These are phyloP conservation scores for Cercospora brassicicola DNA, from an alignment of 2,329 filamentous ascomycete genomes.

Conservation along the genomic window DNA sequence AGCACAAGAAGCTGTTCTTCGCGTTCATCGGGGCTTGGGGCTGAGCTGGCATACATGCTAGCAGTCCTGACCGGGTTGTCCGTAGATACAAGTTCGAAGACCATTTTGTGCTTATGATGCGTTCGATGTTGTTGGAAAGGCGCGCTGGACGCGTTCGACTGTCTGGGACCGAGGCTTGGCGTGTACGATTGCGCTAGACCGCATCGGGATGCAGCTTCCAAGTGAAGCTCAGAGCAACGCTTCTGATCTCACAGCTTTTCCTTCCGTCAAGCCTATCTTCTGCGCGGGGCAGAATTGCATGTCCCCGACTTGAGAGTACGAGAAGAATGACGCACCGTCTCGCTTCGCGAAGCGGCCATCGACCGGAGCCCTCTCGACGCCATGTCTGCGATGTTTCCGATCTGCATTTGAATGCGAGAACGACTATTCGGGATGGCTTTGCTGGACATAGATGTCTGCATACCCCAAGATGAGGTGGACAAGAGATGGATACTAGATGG, in stretches of 20 bases:
- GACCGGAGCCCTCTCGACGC: not conserved
- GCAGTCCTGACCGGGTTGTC: not conserved
- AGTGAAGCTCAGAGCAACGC: not conserved
- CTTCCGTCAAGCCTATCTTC: not conserved
- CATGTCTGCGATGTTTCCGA: not conserved
- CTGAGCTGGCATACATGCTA: not conserved
- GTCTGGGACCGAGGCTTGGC: not conserved
- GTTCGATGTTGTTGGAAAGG: not conserved
- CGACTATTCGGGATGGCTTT: not conserved
- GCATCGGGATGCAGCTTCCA: not conserved
- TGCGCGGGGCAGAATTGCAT: not conserved
- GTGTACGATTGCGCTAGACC: not conserved
- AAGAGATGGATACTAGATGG: not conserved
- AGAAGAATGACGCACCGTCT: not conserved
- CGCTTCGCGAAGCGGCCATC: not conserved
- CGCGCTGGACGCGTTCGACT: not conserved
- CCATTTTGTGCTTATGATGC: not conserved
- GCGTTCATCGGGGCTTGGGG: not conserved
- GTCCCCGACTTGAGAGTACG: not conserved
- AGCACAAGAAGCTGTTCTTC: not conserved
- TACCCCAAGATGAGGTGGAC: not conserved
- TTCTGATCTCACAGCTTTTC: not conserved
- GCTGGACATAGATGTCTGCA: not conserved
- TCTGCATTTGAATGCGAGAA: not conserved
- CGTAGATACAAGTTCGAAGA: not conserved